Conservation (phyloP, 75 land plant genomes). For the Cupressus sempervirens region DNA sequence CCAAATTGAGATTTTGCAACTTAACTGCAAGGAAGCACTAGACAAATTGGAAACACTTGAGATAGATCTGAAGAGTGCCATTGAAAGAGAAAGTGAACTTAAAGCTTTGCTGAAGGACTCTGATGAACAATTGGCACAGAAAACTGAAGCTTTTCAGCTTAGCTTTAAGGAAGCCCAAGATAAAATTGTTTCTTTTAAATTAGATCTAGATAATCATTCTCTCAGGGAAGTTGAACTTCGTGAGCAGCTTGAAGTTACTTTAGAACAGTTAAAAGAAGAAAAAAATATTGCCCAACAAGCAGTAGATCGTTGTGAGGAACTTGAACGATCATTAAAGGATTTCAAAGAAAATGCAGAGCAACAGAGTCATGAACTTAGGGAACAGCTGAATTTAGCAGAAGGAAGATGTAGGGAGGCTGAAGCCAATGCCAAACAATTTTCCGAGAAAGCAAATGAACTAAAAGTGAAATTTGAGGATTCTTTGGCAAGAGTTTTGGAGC, state of each 20-base stretch:
- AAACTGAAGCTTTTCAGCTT: neutral
- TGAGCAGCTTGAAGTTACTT: neutral
- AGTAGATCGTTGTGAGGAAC: neutral
- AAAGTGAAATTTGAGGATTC: conserved; percentile 33
- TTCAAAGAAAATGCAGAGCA: conserved; percentile 16
- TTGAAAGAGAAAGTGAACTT: conserved; percentile 1
- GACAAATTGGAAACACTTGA: neutral
- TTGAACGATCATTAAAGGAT: neutral
- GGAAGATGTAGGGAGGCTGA: conserved; percentile 32
- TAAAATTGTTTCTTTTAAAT: neutral
- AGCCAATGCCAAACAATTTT: conserved; percentile 21
- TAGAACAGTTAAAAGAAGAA: neutral
- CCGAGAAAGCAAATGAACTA: conserved; percentile 28
- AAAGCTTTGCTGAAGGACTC: neutral
- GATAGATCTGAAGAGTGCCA: neutral
- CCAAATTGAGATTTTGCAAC: neutral
- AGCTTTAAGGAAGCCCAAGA: neutral
- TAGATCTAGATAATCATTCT: neutral
- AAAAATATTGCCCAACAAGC: neutral
- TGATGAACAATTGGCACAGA: conserved; percentile 2
- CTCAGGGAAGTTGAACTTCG: neutral
- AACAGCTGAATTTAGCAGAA: conserved; percentile 40
- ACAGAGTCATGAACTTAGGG: conserved; percentile 36
- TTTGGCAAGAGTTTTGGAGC: conserved; percentile 25
- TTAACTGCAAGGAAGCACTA: neutral